phyloP scores from a whole-genome alignment of 2,329 filamentous ascomycete species.

The Verticillium dahliae region DNA sequence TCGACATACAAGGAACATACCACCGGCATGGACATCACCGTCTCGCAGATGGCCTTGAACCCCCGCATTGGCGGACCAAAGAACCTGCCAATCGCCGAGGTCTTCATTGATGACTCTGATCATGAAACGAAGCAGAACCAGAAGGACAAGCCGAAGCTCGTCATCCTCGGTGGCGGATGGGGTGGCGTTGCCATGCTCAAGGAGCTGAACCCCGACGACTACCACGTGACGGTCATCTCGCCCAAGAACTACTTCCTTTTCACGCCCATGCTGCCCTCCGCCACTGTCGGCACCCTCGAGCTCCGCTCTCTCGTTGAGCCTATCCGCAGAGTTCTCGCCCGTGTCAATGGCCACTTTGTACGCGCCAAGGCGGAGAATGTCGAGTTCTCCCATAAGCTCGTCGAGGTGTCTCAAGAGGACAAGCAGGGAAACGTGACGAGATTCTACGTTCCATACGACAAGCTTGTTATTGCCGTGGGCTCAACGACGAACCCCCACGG shows the following conservation, averaged over 20 bases:
- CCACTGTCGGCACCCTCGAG: slow-evolving; percentile 91
- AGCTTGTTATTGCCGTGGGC: slow-evolving; percentile 86
- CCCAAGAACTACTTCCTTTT: slow-evolving; percentile 97
- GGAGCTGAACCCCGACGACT: slow-evolving; percentile 81
- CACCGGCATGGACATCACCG: slow-evolving; percentile 63
- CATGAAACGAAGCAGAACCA: slow-evolving; percentile 59
- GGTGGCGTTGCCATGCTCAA: slow-evolving; percentile 89
- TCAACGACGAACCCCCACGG: slow-evolving; percentile 93
- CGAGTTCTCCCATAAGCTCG: slow-evolving; percentile 83
- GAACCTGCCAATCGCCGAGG: slow-evolving; percentile 86
- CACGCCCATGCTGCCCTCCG: slow-evolving; percentile 95
- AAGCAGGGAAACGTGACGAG: slow-evolving; percentile 63
- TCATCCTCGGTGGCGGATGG: slow-evolving; percentile 92
- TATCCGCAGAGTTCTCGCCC: slow-evolving; percentile 73
- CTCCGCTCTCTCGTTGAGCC: slow-evolving; percentile 89
- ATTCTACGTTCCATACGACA: slow-evolving; percentile 97
- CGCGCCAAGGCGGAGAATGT: slow-evolving; percentile 82
- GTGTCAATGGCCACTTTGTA: slow-evolving; percentile 81
- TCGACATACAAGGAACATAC: slow-evolving; percentile 76
- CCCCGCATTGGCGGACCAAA: slow-evolving; percentile 85
- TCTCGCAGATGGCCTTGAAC: slow-evolving; percentile 77
- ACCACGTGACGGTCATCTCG: slow-evolving; percentile 91
- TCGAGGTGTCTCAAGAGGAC: slow-evolving; percentile 76
- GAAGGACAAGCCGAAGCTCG: slow-evolving; percentile 86
- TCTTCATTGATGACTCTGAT: slow-evolving; percentile 85